Evolutionary conservation across 768 basidiomycete genomes (phyloP), one percentile per base, ranked within the genome.

Genomic region (Cantharellus cinnabarinus): DNA sequence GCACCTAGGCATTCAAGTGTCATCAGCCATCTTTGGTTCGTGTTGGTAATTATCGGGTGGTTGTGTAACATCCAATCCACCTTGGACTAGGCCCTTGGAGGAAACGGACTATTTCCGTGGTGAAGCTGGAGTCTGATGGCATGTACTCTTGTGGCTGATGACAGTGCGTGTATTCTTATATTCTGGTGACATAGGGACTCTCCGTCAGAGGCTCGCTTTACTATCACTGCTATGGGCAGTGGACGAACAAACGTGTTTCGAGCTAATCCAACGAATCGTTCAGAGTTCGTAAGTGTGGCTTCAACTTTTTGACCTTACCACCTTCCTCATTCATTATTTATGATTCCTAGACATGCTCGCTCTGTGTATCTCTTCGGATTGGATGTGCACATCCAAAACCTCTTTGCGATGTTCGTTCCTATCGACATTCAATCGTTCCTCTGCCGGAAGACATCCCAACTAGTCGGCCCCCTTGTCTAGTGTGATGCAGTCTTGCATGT

Each of bases 141-240:
- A 29, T 29, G 20, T 29, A 29, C 20, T 29, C 20, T 29, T 29
- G 20, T 29, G 20, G 20, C 20, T 29, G 20, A 29, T 29, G 20
- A 29, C 20, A 29, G 20, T 29, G 20, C 20, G 1, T 29, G 20
- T 29, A 29, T 29, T 29, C 20, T 29, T 29, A 29, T 29, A 29
- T 1, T 29, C 20, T 29, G 20, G 20, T 29, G 20, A 29, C 20
- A 29, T 48, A 48, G 44, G 29, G 10, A 10, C 44, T 14, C 5
- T 41, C 38, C 56, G 56, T 41, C 50, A 48, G n/a, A 29, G 57
- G 5, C 61, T 62, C 39, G 61, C 61, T 42, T 41, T 61, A n/a
- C 20, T 62, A n/a, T 62, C 61, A 5, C 29, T 58, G 5, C 52
- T 62, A 5, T 62, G 61, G 61, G 61, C 61, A n/a, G 44, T 62